Base-by-base conservation (phyloP, 306 rosid genomes). In the Begonia peltatifolia region DNA sequence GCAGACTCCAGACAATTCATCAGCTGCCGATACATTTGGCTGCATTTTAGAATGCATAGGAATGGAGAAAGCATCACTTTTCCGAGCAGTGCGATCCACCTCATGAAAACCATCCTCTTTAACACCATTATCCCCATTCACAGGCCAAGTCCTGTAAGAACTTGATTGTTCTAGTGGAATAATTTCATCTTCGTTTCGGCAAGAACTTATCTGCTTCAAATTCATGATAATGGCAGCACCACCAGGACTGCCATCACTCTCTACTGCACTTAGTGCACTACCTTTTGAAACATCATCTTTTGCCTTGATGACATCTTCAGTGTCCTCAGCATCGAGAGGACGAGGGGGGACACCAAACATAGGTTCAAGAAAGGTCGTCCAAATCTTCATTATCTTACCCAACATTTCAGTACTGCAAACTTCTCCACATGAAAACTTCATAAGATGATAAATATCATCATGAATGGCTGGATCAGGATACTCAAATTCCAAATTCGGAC, bases 281-380 rank as follows among this genome's bases (percentile, higher is more conserved):
- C 63, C 65, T 66, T 71, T 85, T 42, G 50, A 73, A 50, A 70
- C 44, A 80, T 71, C 65, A 65, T 56, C 65, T 61, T 79, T 81
- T 46, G 78, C 75, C 70, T 86, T 78, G 69, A 82, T 70, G 50
- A 70, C 93, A 73, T 92, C 96, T 75, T 83, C 96, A 9, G 94
- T 81, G 73, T 92, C 96, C 70, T 86, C 99, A 13, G 81, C 87
- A 46, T 82, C 93, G 47, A 65, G 94, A 63, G 93, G 93, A 20
- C 94, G 83, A 42, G 77, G 61, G 60, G 96, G 94, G 59, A 92
- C 93, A 71, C 96, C 87, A 41, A 86, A 81, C 77, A 86, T 53
- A 57, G 99, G 94, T 68, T 92, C 99, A 18, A 92, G 59, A 63
- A 92, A 92, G 43, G 93, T 83, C 64, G 94, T 86, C 99, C 99